Conservation (phyloP, 2,329 filamentous ascomycete species). For the Fusarium tjaetaba region DNA sequence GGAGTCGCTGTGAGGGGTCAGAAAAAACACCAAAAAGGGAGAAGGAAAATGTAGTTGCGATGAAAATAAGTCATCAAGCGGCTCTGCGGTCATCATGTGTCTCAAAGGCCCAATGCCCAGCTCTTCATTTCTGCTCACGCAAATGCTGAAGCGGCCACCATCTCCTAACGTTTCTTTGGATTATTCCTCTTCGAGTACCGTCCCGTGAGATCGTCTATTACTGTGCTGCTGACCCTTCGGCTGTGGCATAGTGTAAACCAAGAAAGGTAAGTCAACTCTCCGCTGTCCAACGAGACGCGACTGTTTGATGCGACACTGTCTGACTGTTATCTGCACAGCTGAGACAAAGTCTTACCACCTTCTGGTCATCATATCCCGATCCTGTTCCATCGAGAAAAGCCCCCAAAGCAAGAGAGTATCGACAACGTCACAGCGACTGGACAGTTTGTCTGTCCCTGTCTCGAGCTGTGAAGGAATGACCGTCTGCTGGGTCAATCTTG, state of each 20-base stretch:
- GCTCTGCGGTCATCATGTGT: neutral
- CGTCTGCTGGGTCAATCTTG: neutral
- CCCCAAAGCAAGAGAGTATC: neutral
- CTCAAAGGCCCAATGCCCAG: neutral
- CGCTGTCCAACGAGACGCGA: neutral
- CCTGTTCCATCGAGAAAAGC: neutral
- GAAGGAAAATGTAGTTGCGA: conserved; percentile 1
- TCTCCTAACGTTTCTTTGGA: neutral
- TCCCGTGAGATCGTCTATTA: neutral
- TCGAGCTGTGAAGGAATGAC: neutral
- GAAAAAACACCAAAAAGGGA: neutral
- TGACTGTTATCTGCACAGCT: neutral
- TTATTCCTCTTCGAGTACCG: neutral
- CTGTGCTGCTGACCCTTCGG: neutral
- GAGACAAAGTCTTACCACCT: neutral
- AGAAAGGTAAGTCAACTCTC: neutral
- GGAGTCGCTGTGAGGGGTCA: neutral
- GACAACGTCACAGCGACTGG: neutral
- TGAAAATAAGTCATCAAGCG: neutral
- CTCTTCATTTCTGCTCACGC: neutral
- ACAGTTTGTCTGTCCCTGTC: neutral
- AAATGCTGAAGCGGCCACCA: neutral
- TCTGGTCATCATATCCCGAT: neutral
- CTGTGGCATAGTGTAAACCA: neutral
- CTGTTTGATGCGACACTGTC: no score